These are phyloP conservation scores for Pichia inconspicua DNA, from an alignment of 1,139 yeast genomes.

Conservation along the genomic window DNA sequence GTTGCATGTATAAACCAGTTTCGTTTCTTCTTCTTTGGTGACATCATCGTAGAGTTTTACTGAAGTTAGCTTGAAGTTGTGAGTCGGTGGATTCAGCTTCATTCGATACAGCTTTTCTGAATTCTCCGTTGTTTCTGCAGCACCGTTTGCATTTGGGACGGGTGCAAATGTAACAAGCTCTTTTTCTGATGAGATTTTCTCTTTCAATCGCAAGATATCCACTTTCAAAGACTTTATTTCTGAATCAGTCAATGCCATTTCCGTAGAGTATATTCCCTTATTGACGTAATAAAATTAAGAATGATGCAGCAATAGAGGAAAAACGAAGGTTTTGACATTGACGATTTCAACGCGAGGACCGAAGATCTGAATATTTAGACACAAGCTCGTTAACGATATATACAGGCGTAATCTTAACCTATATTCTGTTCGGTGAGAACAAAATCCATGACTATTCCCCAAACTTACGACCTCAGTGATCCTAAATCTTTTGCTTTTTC, in stretches of 20 bases:
- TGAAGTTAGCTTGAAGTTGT: conserved; percentile 24
- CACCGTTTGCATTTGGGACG: not conserved
- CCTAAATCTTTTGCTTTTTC: conserved; percentile 70
- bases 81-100: conserved; percentile 21
- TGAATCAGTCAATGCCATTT: conserved; percentile 5
- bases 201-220: conserved; percentile 20
- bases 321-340: too few relatives aligned
- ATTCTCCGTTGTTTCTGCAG: conserved; percentile 22
- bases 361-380: too few relatives aligned
- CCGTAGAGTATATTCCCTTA: not conserved
- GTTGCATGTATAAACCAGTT: conserved; percentile 16
- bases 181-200: conserved; percentile 16
- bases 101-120: conserved; percentile 24
- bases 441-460: conserved; percentile 12
- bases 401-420: too few relatives aligned
- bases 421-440: not conserved
- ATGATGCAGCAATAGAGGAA: too few relatives aligned
- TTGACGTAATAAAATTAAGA: too few relatives aligned
- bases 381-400: too few relatives aligned
- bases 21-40: conserved; percentile 4
- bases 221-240: conserved; percentile 11
- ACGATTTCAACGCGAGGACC: too few relatives aligned
- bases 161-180: conserved; percentile 1
- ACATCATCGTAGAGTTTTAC: conserved; percentile 22
- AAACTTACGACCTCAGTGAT: conserved; percentile 52